phyloP scores from a whole-genome alignment of 2,329 filamentous ascomycete genomes.

The Calonectria ilicicola region DNA sequence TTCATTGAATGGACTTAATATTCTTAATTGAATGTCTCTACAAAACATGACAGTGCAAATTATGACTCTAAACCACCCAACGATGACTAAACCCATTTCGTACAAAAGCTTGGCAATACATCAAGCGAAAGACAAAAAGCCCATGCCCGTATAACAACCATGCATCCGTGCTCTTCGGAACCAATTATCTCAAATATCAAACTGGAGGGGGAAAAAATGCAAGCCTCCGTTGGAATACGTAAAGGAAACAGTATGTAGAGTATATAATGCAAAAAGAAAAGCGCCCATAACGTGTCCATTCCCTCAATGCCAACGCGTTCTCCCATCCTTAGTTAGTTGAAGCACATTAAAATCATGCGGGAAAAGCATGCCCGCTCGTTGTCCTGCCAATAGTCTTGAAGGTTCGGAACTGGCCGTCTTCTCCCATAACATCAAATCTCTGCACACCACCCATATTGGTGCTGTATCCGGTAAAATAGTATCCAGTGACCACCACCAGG shows the following conservation, averaged over 20 bases:
- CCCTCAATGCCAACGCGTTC: not conserved
- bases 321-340: not conserved
- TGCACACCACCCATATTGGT: conserved; percentile 57
- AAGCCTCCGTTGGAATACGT: conserved; percentile 5
- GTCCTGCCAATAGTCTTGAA: conserved; percentile 67
- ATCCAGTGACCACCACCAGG: conserved; percentile 90
- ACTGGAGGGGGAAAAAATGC: conserved; percentile 19
- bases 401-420: conserved; percentile 61
- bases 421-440: conserved; percentile 66
- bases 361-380: conserved; percentile 46
- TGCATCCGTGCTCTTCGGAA: not conserved
- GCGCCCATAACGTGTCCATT: conserved; percentile 16
- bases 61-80: conserved; percentile 21
- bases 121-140: conserved; percentile 8
- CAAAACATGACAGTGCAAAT: not conserved
- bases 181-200: conserved; percentile 17
- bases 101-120: not conserved
- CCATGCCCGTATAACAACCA: not conserved
- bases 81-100: conserved; percentile 16
- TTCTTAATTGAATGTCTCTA: not conserved
- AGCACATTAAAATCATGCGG: conserved; percentile 26
- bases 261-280: conserved; percentile 33
- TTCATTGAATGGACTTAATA: not conserved
- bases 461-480: conserved; percentile 81
- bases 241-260: conserved; percentile 28